These are phyloP conservation scores for Copromyces sp. DNA, from an alignment of 495 filamentous ascomycete species.

Conservation along the genomic window DNA sequence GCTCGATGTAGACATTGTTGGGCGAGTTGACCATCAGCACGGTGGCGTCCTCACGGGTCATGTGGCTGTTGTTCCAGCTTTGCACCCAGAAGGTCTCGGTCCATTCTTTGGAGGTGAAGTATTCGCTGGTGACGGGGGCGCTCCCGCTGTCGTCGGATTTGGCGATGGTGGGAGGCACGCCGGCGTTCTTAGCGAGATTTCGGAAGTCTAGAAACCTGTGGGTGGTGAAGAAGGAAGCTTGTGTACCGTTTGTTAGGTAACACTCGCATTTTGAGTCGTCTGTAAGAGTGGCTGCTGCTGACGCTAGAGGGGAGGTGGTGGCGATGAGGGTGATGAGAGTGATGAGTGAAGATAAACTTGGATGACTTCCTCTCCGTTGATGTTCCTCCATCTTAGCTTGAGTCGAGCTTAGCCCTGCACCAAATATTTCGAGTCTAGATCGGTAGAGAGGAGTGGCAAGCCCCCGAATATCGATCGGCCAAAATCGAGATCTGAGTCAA, in stretches of 20 bases:
- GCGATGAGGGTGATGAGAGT: conserved; percentile 15
- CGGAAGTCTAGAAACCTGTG: conserved; percentile 65
- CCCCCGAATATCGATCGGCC: background rate
- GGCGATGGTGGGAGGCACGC: conserved; percentile 26
- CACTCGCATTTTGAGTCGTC: conserved; percentile 35
- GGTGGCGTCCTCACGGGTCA: conserved; percentile 28
- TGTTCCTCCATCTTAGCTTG: conserved; percentile 1
- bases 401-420: background rate
- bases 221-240: conserved; percentile 46
- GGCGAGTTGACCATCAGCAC: conserved; percentile 51
- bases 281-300: conserved; percentile 11
- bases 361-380: conserved; percentile 1
- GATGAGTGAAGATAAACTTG: conserved; percentile 11
- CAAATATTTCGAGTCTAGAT: background rate
- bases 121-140: conserved; percentile 29
- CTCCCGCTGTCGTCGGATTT: conserved; percentile 17
- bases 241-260: conserved; percentile 37
- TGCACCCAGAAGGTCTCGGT: conserved; percentile 44
- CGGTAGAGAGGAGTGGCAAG: background rate
- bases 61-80: conserved; percentile 42
- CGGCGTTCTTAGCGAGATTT: conserved; percentile 29
- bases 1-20: conserved; percentile 54
- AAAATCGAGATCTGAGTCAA: background rate
- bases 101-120: conserved; percentile 30
- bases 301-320: conserved; percentile 6